Evolutionary conservation across 1,284 basidiomycete genomes (phyloP).

Genomic region (Neolentinus lepideus): DNA sequence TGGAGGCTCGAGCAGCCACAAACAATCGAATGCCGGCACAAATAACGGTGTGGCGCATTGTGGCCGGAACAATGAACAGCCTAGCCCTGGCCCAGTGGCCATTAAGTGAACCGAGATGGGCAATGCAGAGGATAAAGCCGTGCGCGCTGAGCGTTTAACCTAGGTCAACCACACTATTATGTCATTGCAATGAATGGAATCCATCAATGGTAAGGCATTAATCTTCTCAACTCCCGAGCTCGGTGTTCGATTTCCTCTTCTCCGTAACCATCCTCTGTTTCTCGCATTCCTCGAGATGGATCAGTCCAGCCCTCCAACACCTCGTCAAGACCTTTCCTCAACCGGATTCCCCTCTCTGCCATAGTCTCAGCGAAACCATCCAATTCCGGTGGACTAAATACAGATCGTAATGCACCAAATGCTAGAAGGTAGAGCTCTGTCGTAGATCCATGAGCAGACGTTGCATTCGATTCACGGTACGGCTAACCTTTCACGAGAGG

Average conservation of each 20-base stretch:
- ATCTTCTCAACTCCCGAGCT: constrained; percentile 48
- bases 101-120: no score
- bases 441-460: constrained; percentile 6
- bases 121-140: no score
- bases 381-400: constrained; percentile 66
- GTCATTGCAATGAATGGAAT: neutral
- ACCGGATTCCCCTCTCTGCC: constrained; percentile 75
- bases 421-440: constrained; percentile 83
- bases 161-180: neutral
- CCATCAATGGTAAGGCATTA: constrained; percentile 48
- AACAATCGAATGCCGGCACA: neutral
- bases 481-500: constrained; percentile 69
- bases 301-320: constrained; percentile 38
- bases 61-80: neutral
- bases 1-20: no score
- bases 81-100: constrained; percentile 9
- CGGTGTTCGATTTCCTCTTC: constrained; percentile 55
- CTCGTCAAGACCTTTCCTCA: constrained; percentile 63
- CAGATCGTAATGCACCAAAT: constrained; percentile 66
- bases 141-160: no score
- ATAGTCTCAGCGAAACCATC: constrained; percentile 68
- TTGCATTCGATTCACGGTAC: neutral
- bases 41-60: neutral
- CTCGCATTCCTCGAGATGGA: constrained; percentile 19
- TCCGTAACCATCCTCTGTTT: constrained; percentile 21